Base-by-base conservation (phyloP, 1,139 yeast species). In the Pichia sp. region DNA sequence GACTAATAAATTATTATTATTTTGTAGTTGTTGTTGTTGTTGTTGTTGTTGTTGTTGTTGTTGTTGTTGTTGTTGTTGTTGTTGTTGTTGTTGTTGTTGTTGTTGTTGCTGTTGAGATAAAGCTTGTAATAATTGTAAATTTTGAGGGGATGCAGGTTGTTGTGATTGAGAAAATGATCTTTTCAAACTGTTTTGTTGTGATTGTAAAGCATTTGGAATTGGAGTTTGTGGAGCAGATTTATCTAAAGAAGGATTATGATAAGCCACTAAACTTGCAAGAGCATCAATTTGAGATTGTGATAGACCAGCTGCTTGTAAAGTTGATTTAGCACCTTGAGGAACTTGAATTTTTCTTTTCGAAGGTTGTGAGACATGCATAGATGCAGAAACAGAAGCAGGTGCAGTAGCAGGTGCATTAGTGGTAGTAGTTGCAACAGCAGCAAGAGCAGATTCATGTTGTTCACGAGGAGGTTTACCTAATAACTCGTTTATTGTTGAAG, bases 201-300 rank as follows among this genome's bases (percentile, higher is more conserved):
- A 18, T 36, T 36, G 41, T 5, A 36, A 39, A 14, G 48, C 36
- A n/a, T 30, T 42, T 16, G 30, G 56, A 9, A 45, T 34, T 14
- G 46, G 25, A 25, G 33, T 18, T 34, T 46, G 55, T 3, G 41
- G 25, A 19, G 22, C 41, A n/a, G 41, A 18, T 30, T 28, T 34
- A 13, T 50, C 48, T n/a, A 58, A 47, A n/a, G 60, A 66, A 3
- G 63, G 59, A 64, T 83, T 86, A 64, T 84, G 86, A 60, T 82
- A 86, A 0, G 90, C 91, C 42, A 84, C 80, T 51, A 85, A 71
- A 0, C 88, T 87, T 28, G 87, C 81, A 44, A 85, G 70, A 4
- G 87, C 80, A 62, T 84, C 89, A 25, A 85, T 84, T 64, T 85
- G 91, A 45, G 80, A 81, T 56, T 76, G 80, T 8, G 81, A 73